Percentiles rank a stretch among this genome's conserved stretches.
Conservation (phyloP, 176 grass and related monocot genomes). For the Paspalum vaginatum region DNA sequence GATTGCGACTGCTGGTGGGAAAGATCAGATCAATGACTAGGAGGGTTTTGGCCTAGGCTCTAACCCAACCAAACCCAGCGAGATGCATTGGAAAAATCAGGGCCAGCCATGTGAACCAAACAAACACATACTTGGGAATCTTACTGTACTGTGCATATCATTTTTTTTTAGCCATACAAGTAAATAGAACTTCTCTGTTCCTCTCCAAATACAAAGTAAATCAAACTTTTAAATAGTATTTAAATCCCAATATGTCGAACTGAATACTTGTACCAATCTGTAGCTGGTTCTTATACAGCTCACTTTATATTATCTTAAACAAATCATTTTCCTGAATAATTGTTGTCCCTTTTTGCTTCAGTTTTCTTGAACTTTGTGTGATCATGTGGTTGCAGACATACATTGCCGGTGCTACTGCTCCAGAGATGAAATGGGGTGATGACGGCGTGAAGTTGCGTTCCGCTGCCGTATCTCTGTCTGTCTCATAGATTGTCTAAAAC, state of each 20-base stretch:
- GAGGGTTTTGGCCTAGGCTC: not conserved
- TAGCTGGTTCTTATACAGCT: conserved; percentile 3
- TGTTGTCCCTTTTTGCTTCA: not conserved
- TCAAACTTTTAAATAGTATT: not conserved
- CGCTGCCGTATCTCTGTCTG: conserved; percentile 77
- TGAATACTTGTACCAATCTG: not conserved
- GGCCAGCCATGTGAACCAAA: too few relatives aligned
- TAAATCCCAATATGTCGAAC: not conserved
- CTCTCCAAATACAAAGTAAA: not conserved
- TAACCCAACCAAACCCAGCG: not conserved
- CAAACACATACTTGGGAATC: not conserved
- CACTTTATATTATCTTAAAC: not conserved
- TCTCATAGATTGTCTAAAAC: conserved; percentile 44
- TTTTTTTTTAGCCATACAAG: not conserved
- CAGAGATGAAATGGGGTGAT: conserved; percentile 75
- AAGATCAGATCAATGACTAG: not conserved
- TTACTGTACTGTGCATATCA: not conserved
- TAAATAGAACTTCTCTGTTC: not conserved
- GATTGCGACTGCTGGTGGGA: not conserved
- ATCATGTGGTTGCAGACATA: conserved; percentile 60
- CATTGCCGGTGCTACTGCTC: conserved; percentile 77
- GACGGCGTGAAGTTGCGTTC: conserved; percentile 83
- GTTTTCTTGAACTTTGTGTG: conserved; percentile 29
- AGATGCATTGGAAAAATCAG: not conserved
- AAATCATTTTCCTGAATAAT: not conserved